Conservation (phyloP, 179 eudicot species). For the Beta corolliflora region DNA sequence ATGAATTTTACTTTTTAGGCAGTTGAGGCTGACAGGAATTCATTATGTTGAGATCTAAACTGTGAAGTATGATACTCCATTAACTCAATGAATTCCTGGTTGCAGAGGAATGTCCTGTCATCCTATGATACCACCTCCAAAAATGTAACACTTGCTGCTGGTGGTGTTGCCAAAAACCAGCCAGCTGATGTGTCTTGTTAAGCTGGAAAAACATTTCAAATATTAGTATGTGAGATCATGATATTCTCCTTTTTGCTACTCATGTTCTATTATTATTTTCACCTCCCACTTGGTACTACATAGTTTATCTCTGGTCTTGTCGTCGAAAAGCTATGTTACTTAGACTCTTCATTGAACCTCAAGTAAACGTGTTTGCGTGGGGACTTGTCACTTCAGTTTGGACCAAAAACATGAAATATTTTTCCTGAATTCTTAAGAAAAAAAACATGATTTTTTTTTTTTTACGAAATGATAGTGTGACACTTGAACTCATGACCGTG, state of each 20-base stretch:
- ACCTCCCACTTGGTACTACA: neutral
- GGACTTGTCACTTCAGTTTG: neutral
- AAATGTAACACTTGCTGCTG: conserved; percentile 43
- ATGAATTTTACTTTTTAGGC: neutral
- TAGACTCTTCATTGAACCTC: neutral
- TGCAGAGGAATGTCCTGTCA: conserved; percentile 68
- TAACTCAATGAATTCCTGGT: conserved; percentile 20
- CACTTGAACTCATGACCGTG: neutral
- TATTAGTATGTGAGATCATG: neutral
- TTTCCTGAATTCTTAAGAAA: neutral
- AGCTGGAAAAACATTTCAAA: conserved; percentile 23
- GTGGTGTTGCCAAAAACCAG: conserved; percentile 37
- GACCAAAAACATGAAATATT: neutral
- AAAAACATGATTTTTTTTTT: neutral
- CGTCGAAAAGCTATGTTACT: neutral
- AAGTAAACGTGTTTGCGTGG: neutral
- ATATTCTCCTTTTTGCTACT: conserved; percentile 3
- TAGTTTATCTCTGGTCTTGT: neutral
- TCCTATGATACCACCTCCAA: conserved; percentile 47
- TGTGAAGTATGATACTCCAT: neutral
- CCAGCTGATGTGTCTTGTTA: conserved; percentile 44
- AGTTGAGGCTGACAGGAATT: neutral
- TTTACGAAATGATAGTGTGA: neutral
- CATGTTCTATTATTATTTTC: neutral
- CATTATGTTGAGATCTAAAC: conserved; percentile 3